A percentile compares a stretch with the other conserved stretches of the same genome.
Evolutionary conservation across 352 stramenopile genomes (phyloP).

Genomic region (Pythium angustatum): DNA sequence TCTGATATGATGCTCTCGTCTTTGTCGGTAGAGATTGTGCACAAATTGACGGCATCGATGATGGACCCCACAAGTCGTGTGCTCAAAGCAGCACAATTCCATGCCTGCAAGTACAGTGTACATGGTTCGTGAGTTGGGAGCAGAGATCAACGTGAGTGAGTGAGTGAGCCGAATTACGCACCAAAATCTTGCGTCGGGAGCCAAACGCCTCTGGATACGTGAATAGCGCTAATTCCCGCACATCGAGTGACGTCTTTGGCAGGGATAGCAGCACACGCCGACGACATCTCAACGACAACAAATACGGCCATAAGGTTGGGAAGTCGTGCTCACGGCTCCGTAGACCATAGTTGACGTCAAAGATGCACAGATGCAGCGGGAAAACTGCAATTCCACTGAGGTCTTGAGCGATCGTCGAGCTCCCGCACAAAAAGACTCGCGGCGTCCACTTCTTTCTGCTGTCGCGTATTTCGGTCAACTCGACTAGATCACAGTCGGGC

Average conservation of each 20-base stretch:
- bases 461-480: neutral
- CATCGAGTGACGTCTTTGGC: conserved; percentile 10
- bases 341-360: conserved; percentile 34
- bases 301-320: conserved; percentile 34
- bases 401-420: conserved; percentile 1
- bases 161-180: too few species aligned
- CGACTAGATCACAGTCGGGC: neutral
- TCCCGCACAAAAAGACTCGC: conserved; percentile 12
- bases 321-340: neutral
- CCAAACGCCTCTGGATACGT: conserved; percentile 62
- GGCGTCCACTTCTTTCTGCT: conserved; percentile 1
- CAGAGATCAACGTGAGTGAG: conserved; percentile 10
- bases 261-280: conserved; percentile 60
- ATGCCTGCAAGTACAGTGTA: conserved; percentile 31
- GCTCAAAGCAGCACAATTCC: conserved; percentile 64
- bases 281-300: conserved; percentile 62
- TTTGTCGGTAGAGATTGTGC: conserved; percentile 29
- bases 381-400: conserved; percentile 2
- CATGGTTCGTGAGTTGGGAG: neutral
- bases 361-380: conserved; percentile 24
- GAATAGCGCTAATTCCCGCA: conserved; percentile 58
- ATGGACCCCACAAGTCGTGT: conserved; percentile 43
- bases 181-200: conserved; percentile 72
- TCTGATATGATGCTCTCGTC: conserved; percentile 6
- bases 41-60: conserved; percentile 42